A percentile compares a stretch with the other conserved stretches of the same genome.
Conservation (phyloP, 108 stramenopile genomes). For the Cafeteria roenbergensis region DNA sequence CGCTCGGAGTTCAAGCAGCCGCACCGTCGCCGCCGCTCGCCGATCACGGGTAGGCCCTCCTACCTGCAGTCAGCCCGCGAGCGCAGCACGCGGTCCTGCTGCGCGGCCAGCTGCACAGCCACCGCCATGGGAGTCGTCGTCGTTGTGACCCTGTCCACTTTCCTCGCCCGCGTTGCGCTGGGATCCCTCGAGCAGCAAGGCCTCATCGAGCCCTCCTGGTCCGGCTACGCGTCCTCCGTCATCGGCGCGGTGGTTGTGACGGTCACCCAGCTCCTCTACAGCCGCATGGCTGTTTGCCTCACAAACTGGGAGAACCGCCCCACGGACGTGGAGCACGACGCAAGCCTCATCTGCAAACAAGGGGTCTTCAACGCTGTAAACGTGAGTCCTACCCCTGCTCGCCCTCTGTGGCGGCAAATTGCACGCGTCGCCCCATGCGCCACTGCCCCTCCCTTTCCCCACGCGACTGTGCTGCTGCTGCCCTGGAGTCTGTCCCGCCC, state of each 20-base stretch:
- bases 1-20: no score
- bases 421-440: no score
- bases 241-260: slow-evolving; percentile 30
- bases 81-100: no score
- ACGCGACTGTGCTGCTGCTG: no score
- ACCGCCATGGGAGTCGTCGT: background rate
- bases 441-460: no score
- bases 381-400: no score
- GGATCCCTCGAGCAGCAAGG: background rate
- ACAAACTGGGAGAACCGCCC: slow-evolving; percentile 29
- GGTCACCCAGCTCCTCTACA: slow-evolving; percentile 23
- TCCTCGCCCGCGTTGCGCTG: background rate
- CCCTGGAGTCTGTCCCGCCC: no score
- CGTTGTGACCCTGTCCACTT: background rate
- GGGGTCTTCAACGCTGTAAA: slow-evolving; percentile 36
- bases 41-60: no score
- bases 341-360: slow-evolving; percentile 25
- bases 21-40: no score
- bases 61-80: no score
- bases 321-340: slow-evolving; percentile 30
- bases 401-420: no score
- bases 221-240: slow-evolving; percentile 14
- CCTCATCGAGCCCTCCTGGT: slow-evolving; percentile 17
- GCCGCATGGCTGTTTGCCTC: slow-evolving; percentile 14
- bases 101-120: no score